phyloP scores from a whole-genome alignment of 495 filamentous ascomycete genomes.

The Acidiella bohemica region DNA sequence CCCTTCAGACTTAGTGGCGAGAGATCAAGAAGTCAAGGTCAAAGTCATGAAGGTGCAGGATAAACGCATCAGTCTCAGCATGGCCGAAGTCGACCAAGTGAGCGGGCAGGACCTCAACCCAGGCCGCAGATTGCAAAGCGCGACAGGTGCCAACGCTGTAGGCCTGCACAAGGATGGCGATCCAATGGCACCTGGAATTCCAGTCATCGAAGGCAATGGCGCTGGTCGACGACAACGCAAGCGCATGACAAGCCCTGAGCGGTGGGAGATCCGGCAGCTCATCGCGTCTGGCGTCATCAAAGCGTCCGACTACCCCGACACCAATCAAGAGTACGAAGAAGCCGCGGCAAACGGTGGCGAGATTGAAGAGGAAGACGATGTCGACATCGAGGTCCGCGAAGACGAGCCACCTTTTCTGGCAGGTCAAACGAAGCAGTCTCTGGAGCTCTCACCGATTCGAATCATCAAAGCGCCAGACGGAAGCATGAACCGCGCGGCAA shows the following conservation, averaged over 20 bases:
- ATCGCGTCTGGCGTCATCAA: conserved; percentile 90
- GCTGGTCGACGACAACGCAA: conserved; percentile 55
- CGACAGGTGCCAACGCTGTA: conserved; percentile 87
- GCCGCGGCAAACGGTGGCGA: conserved; percentile 71
- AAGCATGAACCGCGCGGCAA: conserved; percentile 85
- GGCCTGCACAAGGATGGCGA: conserved; percentile 46
- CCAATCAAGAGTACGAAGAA: conserved; percentile 88
- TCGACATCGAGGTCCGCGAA: conserved; percentile 92
- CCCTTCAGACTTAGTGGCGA: conserved; percentile 70
- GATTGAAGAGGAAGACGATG: conserved; percentile 90
- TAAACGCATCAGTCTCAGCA: conserved; percentile 68
- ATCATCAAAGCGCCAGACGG: conserved; percentile 97
- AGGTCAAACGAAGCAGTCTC: conserved; percentile 88
- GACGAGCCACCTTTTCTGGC: conserved; percentile 94
- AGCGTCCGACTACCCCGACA: conserved; percentile 81
- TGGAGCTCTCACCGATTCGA: conserved; percentile 87
- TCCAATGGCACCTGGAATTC: conserved; percentile 42
- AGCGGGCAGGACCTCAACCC: conserved; percentile 77
- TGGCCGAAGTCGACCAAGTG: conserved; percentile 93
- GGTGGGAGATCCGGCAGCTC: conserved; percentile 94
- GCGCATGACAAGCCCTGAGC: conserved; percentile 85
- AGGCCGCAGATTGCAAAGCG: conserved; percentile 50
- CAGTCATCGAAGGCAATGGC: conserved; percentile 51
- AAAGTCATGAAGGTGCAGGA: conserved; percentile 83
- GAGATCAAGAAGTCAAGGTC: conserved; percentile 76